Evolutionary conservation across 106 monocot genomes (phyloP).

Genomic region (Vanilla planifolia): DNA sequence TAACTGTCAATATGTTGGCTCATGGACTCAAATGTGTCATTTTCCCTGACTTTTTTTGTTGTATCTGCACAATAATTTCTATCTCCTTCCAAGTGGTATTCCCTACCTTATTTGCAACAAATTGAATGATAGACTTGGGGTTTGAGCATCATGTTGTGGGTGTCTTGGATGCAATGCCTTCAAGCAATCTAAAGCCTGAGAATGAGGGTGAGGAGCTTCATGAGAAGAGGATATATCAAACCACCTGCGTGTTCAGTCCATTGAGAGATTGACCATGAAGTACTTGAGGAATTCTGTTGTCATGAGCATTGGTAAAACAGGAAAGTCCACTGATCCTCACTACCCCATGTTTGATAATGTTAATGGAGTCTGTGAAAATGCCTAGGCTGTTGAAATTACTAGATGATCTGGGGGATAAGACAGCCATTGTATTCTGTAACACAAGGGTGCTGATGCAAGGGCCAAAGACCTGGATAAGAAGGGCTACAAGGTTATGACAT

Average conservation of each 20-base stretch:
- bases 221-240: constrained; percentile 89
- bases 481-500: constrained; percentile 82
- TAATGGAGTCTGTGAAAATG: constrained; percentile 88
- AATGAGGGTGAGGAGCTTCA: constrained; percentile 95
- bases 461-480: constrained; percentile 79
- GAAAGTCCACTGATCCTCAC: constrained; percentile 94
- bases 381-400: constrained; percentile 71
- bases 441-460: constrained; percentile 76
- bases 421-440: constrained; percentile 91
- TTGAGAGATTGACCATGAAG: constrained; percentile 86
- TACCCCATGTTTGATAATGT: constrained; percentile 84
- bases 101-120: too few species aligned
- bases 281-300: constrained; percentile 93
- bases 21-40: too few species aligned
- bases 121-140: constrained; percentile 99
- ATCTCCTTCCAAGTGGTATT: too few species aligned
- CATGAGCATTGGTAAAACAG: constrained; percentile 91
- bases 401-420: constrained; percentile 84
- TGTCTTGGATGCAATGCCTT: constrained; percentile 99
- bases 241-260: constrained; percentile 99
- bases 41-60: too few species aligned
- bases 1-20: too few species aligned
- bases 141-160: constrained; percentile 98
- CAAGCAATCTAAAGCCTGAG: constrained; percentile 94
- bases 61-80: too few species aligned